Evolutionary conservation across 2,329 filamentous ascomycete species (phyloP).

Genomic region (Botrytis galanthina): DNA sequence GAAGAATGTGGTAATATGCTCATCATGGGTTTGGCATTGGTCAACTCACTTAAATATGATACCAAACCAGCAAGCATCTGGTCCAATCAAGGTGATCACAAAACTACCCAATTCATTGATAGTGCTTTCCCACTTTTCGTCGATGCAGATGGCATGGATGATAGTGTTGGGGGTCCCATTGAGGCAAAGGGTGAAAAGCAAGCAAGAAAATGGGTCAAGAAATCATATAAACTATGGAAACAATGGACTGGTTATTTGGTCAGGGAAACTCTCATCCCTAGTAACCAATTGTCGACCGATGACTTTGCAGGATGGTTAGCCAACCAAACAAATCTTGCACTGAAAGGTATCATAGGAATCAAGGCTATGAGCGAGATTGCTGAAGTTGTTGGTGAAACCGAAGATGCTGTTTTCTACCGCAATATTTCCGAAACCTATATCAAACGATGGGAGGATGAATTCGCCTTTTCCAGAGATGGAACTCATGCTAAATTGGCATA

Average conservation of each 20-base stretch:
- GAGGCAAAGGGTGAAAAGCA: conserved; percentile 50
- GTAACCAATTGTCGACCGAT: conserved; percentile 67
- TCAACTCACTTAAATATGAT: conserved; percentile 69
- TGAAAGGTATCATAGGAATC: conserved; percentile 78
- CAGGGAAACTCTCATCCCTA: conserved; percentile 60
- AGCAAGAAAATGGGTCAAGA: conserved; percentile 60
- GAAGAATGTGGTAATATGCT: conserved; percentile 68
- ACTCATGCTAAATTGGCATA: conserved; percentile 69
- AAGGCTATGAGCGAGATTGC: conserved; percentile 71
- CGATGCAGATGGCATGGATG: conserved; percentile 57
- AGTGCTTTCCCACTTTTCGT: conserved; percentile 38
- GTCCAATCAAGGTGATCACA: conserved; percentile 44
- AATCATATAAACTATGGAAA: conserved; percentile 63
- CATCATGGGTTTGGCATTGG: conserved; percentile 70
- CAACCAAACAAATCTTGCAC: conserved; percentile 67
- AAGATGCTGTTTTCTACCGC: conserved; percentile 58
- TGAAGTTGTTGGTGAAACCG: conserved; percentile 52
- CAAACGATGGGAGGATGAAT: conserved; percentile 60
- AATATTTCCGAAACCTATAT: conserved; percentile 63
- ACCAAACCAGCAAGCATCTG: conserved; percentile 58
- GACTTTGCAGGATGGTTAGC: conserved; percentile 69
- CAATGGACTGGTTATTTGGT: conserved; percentile 70
- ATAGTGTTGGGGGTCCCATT: conserved; percentile 56
- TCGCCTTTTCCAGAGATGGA: conserved; percentile 62
- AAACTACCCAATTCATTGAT: conserved; percentile 29